Base-by-base conservation (phyloP, 1,139 yeast species). In the Pichia norvegensis region DNA sequence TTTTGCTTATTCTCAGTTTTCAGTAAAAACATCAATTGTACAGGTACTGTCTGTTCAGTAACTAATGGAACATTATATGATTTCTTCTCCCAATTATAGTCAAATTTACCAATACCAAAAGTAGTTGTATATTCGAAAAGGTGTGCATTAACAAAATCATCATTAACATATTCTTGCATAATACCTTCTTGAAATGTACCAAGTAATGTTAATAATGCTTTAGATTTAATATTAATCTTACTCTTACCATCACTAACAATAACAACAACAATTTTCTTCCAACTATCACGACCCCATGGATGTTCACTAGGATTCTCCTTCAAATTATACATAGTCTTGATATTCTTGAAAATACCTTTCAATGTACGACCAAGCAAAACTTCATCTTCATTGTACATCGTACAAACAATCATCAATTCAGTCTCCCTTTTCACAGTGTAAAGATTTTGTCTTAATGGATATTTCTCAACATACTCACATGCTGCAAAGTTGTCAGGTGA, bases 331-430 rank as follows among this genome's bases (percentile, higher is more conserved):
- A 85, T 81, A 60, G 87, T 87, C 9, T 95, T 86, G 52, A 92
- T 79, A 64, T 85, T 85, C 48, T 82, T 78, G 64, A 85, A 83
- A 10, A 85, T 80, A 50, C 94, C 95, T 58, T 81, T 81, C 52
- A 85, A 70, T 2, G 95, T 84, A 48, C 86, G 69, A 1, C 81
- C 90, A 47, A 85, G 67, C 42, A 83, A 66, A 16, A 82, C 68
- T 52, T 85, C 95, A 61, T 82, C 85, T 66, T 85, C 95, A 59
- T 85, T 85, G 67, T 83, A 85, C 79, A 85, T 81, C 40, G 95
- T 85, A 52, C 85, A 73, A 53, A 84, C 85, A 45, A 85, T 75
- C 74, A 83, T 73, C 44, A 85, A 68, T 63, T 85, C 94, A 10
- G 94, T 85, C 50, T 73, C 73, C 47, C 95, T 69, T 6, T 81